A percentile compares a stretch with the other conserved stretches of the same genome.
phyloP scores from a whole-genome alignment of 176 grass and related monocot genomes.

The Eleusine coracana region DNA sequence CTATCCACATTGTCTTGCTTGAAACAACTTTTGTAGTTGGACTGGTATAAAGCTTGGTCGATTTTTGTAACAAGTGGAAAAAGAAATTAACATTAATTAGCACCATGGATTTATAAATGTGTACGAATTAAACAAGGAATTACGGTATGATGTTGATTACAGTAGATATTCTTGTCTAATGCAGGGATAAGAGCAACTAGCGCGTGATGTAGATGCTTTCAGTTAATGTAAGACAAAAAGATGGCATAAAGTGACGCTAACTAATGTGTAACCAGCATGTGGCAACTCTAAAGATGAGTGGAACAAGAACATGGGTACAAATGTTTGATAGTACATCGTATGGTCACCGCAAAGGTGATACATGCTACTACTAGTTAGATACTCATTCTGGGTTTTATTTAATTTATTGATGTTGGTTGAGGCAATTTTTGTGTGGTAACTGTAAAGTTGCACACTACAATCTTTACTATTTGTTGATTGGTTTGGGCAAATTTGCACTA shows the following conservation, averaged over 20 bases:
- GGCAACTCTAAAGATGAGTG: neutral
- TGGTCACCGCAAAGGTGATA: neutral
- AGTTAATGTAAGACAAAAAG: constrained; percentile 31
- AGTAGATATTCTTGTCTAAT: neutral
- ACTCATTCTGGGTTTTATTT: too few relatives aligned
- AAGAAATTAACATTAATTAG: neutral
- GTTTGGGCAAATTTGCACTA: too few relatives aligned
- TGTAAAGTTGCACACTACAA: neutral
- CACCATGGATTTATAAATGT: neutral
- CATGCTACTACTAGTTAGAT: too few relatives aligned
- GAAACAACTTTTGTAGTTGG: constrained; percentile 17
- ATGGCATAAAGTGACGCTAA: constrained; percentile 11
- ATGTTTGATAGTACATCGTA: neutral
- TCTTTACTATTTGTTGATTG: too few relatives aligned
- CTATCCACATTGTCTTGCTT: constrained; percentile 47
- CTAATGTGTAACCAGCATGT: constrained; percentile 23
- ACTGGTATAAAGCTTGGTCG: constrained; percentile 16
- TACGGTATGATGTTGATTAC: neutral
- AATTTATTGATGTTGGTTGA: too few relatives aligned
- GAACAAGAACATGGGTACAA: neutral
- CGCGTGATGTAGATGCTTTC: constrained; percentile 8
- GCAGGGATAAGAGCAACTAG: constrained; percentile 13
- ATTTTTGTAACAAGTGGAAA: constrained; percentile 28
- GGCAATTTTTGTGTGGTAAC: neutral
- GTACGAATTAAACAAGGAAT: neutral